Base-by-base conservation (phyloP, 1,139 yeast species). In the Geotrichum klebahnii region DNA sequence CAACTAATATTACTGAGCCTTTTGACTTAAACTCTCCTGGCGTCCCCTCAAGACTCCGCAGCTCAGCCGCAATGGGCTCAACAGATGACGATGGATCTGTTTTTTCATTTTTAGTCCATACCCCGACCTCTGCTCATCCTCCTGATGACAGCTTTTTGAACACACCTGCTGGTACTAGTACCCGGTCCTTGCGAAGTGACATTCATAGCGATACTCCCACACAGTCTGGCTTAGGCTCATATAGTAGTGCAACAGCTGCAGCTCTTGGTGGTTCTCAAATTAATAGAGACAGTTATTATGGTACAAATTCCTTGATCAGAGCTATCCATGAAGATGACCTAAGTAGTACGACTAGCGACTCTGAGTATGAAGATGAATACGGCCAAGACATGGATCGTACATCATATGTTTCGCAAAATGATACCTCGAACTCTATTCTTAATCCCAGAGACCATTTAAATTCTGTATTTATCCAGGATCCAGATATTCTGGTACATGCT, bases 61-160 rank as follows among this genome's bases (percentile, higher is more conserved):
- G 22, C 34, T 10, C 40, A n/a, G 23, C 24, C 17, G 32, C 9
- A 5, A 26, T 26, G 34, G 26, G 26, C n/a, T 5, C 38, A 2
- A 29, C 23, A 22, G 50, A 47, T 19, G 50, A 47, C 34, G 50
- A 47, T 8, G 50, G 50, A 20, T 47, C 50, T 10, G 50, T 47
- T 12, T 47, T 47, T 24, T 41, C 46, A 5, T 47, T 47, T 23
- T 19, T 47, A 5, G 46, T 41, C 10, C 26, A 47, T 12, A 47
- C 50, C 8, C 50, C 50, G 5, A 31, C 50, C 8, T 39, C 50
- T 3, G 26, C 39, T 1, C 42, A 33, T 9, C 44, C 24, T 2
- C 40, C 45, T 9, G 31, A 12, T n/a, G n/a, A n/a, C 12, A 36
- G 34, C 4, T 37, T 46, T 24, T 5, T 31, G 35, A 16, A 34